Percentiles rank a stretch among this genome's conserved stretches.
phyloP scores from a whole-genome alignment of 192 early-diverging fungal genomes.

The Blastocladiella britannica region DNA sequence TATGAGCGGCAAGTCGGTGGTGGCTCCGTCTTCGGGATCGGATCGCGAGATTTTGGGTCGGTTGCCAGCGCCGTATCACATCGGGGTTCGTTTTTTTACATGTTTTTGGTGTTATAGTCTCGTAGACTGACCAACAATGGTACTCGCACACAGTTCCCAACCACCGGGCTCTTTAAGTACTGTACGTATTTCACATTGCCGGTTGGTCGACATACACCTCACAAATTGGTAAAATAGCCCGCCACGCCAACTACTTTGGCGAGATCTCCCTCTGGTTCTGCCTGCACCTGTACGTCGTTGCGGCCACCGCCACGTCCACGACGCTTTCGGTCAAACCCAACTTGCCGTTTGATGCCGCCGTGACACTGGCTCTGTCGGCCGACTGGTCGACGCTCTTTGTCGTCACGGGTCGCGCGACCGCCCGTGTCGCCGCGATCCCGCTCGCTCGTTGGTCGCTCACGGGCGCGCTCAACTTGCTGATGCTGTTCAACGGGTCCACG shows the following conservation, averaged over 20 bases:
- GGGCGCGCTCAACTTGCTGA: slow-evolving; percentile 27
- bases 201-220: no score
- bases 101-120: no score
- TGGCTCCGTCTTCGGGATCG: no score
- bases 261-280: slow-evolving; percentile 48
- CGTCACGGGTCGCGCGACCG: background rate
- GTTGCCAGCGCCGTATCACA: slow-evolving; percentile 13
- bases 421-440: background rate
- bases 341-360: slow-evolving; percentile 22
- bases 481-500: slow-evolving; percentile 48
- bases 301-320: slow-evolving; percentile 10
- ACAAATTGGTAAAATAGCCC: no score
- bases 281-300: slow-evolving; percentile 34
- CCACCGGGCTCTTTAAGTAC: slow-evolving; percentile 46
- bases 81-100: no score
- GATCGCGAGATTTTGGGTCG: no score
- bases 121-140: no score
- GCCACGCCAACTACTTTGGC: slow-evolving; percentile 74
- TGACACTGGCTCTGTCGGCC: slow-evolving; percentile 43
- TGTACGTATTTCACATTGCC: slow-evolving; percentile 7
- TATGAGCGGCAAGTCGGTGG: no score
- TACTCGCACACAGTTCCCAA: no score
- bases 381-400: slow-evolving; percentile 22
- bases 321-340: slow-evolving; percentile 10
- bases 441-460: slow-evolving; percentile 15